Evolutionary conservation across 306 rosid genomes (phyloP).

Genomic region (Vigna mungo): DNA sequence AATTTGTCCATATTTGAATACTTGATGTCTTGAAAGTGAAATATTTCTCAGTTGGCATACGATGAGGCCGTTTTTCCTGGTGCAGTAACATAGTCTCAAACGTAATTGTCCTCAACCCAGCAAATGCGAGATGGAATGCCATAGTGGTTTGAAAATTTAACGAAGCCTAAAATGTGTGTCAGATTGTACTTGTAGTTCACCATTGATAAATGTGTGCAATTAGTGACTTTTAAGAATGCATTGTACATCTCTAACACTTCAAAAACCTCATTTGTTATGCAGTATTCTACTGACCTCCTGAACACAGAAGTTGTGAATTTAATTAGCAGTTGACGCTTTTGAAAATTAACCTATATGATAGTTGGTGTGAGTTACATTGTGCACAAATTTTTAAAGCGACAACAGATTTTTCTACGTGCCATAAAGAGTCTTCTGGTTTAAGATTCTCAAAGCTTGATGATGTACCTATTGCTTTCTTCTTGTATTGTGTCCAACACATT

Average conservation of each 20-base stretch:
- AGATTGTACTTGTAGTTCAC: constrained; percentile 20
- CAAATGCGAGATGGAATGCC: neutral
- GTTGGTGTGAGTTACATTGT: constrained; percentile 14
- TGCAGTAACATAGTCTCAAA: neutral
- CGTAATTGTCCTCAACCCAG: constrained; percentile 14
- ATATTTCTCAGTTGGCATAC: neutral
- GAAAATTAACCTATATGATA: constrained; percentile 21
- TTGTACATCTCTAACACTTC: constrained; percentile 7
- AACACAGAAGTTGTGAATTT: constrained; percentile 24
- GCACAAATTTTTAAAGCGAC: neutral
- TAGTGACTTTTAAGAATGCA: constrained; percentile 13
- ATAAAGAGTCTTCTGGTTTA: constrained; percentile 8
- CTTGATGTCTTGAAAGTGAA: constrained; percentile 6
- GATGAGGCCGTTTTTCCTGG: constrained; percentile 3
- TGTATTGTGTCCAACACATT: constrained; percentile 1
- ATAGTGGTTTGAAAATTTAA: neutral
- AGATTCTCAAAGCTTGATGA: neutral
- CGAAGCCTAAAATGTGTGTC: constrained; percentile 12
- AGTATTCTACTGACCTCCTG: constrained; percentile 8
- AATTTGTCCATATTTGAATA: neutral
- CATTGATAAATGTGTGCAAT: neutral
- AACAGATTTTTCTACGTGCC: constrained; percentile 4
- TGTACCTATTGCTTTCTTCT: neutral
- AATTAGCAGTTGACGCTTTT: neutral
- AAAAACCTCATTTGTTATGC: neutral